Conservation (phyloP, 1,139 yeast genomes). For the Debaryomycetaceae sp. region DNA sequence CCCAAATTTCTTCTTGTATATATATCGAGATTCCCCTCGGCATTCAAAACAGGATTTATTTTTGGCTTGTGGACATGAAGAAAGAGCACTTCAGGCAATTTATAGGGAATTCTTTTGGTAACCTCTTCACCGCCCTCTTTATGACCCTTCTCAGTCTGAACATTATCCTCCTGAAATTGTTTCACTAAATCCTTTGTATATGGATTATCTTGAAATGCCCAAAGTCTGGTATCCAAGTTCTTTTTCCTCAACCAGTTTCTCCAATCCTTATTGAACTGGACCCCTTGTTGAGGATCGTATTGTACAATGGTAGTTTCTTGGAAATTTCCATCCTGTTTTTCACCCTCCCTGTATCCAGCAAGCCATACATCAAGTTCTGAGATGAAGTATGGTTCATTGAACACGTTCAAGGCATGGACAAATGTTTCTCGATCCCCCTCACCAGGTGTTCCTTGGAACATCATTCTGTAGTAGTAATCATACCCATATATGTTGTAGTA, state of each 20-base stretch:
- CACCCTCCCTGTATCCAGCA: slow-evolving; percentile 20
- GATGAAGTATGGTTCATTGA: slow-evolving; percentile 32
- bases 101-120: slow-evolving; percentile 7
- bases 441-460: slow-evolving; percentile 38
- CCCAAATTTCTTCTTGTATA: slow-evolving; percentile 7
- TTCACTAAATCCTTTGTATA: slow-evolving; percentile 20
- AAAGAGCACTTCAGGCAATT: slow-evolving; percentile 27
- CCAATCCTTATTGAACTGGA: slow-evolving; percentile 25
- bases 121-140: neutral
- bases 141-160: neutral
- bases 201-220: slow-evolving; percentile 28
- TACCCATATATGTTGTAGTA: slow-evolving; percentile 32
- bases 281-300: slow-evolving; percentile 26
- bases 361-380: slow-evolving; percentile 21
- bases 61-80: slow-evolving; percentile 45
- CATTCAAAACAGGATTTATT: slow-evolving; percentile 27
- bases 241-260: slow-evolving; percentile 19
- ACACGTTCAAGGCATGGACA: slow-evolving; percentile 35
- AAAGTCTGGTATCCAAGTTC: slow-evolving; percentile 25
- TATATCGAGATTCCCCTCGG: slow-evolving; percentile 14
- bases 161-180: slow-evolving; percentile 15
- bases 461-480: slow-evolving; percentile 24
- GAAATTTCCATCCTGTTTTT: slow-evolving; percentile 14
- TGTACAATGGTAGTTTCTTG: slow-evolving; percentile 33
- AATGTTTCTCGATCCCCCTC: slow-evolving; percentile 40